A percentile compares a stretch with the other conserved stretches of the same genome.
These are phyloP conservation scores for Gentiana straminea DNA, from an alignment of 257 asterid genomes.

Conservation along the genomic window DNA sequence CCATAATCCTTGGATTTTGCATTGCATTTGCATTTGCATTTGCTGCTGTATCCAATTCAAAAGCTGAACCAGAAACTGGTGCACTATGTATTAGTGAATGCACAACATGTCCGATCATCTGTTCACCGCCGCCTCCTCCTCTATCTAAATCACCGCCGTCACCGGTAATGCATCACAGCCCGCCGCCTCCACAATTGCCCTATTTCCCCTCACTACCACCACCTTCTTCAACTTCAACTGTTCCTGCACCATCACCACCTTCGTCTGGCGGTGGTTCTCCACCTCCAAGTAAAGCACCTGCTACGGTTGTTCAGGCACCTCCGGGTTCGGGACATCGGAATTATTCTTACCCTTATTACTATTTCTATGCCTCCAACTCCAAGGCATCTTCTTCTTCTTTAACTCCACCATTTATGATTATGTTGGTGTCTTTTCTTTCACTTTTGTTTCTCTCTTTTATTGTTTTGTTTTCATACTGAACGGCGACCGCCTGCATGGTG, in stretches of 20 bases:
- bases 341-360: slow-evolving; percentile 54
- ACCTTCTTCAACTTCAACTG: slow-evolving; percentile 8
- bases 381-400: slow-evolving; percentile 22
- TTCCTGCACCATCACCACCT: slow-evolving; percentile 26
- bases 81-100: slow-evolving; percentile 67
- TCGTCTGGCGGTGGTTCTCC: slow-evolving; percentile 10
- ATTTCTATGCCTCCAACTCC: slow-evolving; percentile 39
- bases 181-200: slow-evolving; percentile 29
- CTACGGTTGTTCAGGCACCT: slow-evolving; percentile 30
- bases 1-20: too few relatives aligned
- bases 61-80: slow-evolving; percentile 17
- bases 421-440: slow-evolving; percentile 15
- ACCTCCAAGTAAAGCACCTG: slow-evolving; percentile 6
- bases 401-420: slow-evolving; percentile 18
- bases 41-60: slow-evolving; percentile 10
- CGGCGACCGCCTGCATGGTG: neutral
- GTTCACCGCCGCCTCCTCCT: slow-evolving; percentile 52
- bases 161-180: neutral
- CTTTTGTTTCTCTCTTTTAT: slow-evolving; percentile 9
- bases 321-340: slow-evolving; percentile 40
- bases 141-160: too few relatives aligned
- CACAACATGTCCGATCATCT: slow-evolving; percentile 54
- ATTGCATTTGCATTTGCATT: slow-evolving; percentile 9
- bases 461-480: neutral
- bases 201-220: slow-evolving; percentile 32